These are phyloP conservation scores for Torulaspora delbrueckii DNA, from an alignment of 805 yeast genomes.

Conservation along the genomic window DNA sequence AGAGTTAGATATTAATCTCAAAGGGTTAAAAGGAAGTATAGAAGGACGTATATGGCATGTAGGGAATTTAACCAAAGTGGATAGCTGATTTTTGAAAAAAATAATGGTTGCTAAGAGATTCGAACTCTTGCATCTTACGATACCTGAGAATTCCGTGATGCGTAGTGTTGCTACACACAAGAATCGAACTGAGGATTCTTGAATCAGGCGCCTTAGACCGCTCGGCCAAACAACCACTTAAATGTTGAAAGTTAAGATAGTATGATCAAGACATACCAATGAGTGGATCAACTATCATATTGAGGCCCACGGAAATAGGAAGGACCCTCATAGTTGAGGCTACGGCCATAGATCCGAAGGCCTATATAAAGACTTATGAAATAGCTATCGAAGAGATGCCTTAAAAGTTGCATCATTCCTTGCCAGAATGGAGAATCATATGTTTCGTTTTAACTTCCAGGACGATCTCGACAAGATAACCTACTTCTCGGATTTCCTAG, in stretches of 20 bases:
- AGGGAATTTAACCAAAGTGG: background rate
- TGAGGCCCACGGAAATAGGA: too few species aligned
- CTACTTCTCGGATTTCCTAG: too few species aligned
- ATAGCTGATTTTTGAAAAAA: slow-evolving; percentile 7
- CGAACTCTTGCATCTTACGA: slow-evolving; percentile 33
- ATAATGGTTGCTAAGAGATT: slow-evolving; percentile 30
- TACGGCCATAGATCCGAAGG: too few species aligned
- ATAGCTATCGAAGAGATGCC: too few species aligned
- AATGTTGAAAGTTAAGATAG: background rate
- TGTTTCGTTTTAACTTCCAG: too few species aligned
- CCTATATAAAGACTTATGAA: too few species aligned
- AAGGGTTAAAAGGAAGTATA: background rate
- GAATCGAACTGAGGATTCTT: slow-evolving; percentile 23
- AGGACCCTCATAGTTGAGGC: too few species aligned
- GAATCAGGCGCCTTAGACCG: slow-evolving; percentile 34
- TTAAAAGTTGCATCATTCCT: too few species aligned
- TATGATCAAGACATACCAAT: background rate
- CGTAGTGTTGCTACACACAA: slow-evolving; percentile 12
- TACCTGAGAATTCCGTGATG: slow-evolving; percentile 26
- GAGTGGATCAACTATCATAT: background rate
- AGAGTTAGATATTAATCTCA: background rate
- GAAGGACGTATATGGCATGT: background rate
- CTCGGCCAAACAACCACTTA: slow-evolving; percentile 30
- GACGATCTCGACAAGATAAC: too few species aligned
- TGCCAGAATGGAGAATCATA: too few species aligned